Evolutionary conservation across 164 flowering plant genomes (phyloP), one percentile per base, ranked within the genome.

Genomic region (Stephania japonica): DNA sequence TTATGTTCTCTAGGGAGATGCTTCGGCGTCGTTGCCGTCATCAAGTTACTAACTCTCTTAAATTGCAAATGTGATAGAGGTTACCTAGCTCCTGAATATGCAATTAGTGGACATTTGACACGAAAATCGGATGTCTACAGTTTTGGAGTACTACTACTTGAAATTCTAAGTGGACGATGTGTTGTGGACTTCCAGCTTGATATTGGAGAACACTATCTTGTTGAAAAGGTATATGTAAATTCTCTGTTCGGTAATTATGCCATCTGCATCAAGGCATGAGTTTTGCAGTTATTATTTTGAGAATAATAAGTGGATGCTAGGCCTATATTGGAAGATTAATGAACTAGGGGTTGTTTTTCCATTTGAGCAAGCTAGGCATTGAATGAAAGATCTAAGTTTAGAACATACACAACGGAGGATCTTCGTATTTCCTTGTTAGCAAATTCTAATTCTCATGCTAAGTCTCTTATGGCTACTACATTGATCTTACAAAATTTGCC

Each of bases 21-120:
- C 16, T 16, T 47, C 16, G 53, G 53, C 4, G 12, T 16, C 3
- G 0, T 6, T 64, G 25, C 38, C 7, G 13, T 8, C 14, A 19
- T 21, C 0, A 32, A 21, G 21, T 47, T 65, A 41, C 73, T 59
- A 70, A 70, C 24, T 11, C n/a, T 69, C 27, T 73, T 71, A 16
- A 56, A 56, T 72, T 12, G 9, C 63, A 24, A 38, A 62, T 72
- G 53, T 47, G 5, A 70, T n/a, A 89, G 91, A 79, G 94, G 94
- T 16, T 89, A 89, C 76, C 80, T 89, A 69, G 86, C 90, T 79
- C 91, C 91, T 14, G 94, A 89, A 74, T 89, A 89, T 71, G 94
- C 91, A 8, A 11, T 84, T 25, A 85, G 80, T 10, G 91, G 91
- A 56, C 89, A 77, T 50, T 78, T 89, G 77, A 85, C 86, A 14